Conservation (phyloP, 192 early-diverging fungal genomes). For the Podila minutissima region DNA sequence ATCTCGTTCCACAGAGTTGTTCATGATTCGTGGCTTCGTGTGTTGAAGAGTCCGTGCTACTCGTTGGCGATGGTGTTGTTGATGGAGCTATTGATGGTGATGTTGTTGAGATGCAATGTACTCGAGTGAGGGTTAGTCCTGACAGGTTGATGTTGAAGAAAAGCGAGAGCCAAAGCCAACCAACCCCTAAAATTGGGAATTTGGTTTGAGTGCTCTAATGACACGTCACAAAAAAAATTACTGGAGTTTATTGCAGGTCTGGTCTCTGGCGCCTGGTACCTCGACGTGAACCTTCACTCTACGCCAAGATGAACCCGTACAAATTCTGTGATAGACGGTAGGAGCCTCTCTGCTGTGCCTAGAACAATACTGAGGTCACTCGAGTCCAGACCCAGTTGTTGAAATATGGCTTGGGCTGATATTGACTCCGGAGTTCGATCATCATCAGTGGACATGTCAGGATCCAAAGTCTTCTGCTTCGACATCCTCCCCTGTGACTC, state of each 20-base stretch:
- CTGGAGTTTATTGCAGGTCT: too few species aligned
- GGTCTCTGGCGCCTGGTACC: too few species aligned
- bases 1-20: slow-evolving; percentile 44
- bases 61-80: not conserved
- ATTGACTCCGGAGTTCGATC: slow-evolving; percentile 1
- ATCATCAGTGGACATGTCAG: slow-evolving; percentile 1
- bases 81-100: not conserved
- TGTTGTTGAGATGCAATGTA: not conserved
- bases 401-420: slow-evolving; percentile 29
- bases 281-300: slow-evolving; percentile 10
- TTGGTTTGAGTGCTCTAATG: not conserved
- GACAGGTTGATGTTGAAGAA: not conserved
- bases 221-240: not conserved
- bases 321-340: slow-evolving; percentile 57
- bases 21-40: not conserved
- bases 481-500: slow-evolving; percentile 12
- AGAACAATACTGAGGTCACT: slow-evolving; percentile 57
- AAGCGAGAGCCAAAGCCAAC: not conserved
- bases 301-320: slow-evolving; percentile 36
- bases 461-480: not conserved
- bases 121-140: too few species aligned
- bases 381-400: slow-evolving; percentile 38
- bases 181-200: not conserved
- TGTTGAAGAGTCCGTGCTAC: not conserved
- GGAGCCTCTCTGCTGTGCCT: slow-evolving; percentile 57